A percentile compares a stretch with the other conserved stretches of the same genome.
Evolutionary conservation across 2,329 filamentous ascomycete species (phyloP).

Genomic region (Ophiostoma sp.): DNA sequence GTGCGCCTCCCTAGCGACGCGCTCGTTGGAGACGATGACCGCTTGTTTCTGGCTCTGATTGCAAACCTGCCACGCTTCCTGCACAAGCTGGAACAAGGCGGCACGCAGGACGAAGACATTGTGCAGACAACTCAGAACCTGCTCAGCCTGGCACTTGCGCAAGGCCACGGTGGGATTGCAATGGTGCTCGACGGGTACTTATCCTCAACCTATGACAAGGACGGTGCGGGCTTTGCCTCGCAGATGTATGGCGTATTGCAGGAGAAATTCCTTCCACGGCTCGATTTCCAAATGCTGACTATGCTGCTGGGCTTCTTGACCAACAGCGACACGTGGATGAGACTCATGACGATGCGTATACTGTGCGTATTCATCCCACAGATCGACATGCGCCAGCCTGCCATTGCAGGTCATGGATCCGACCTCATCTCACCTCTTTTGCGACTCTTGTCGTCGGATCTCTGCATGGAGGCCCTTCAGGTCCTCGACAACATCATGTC

Average conservation of each 20-base stretch:
- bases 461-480: conserved; percentile 84
- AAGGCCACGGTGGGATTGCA: conserved; percentile 63
- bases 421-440: conserved; percentile 92
- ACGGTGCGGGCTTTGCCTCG: conserved; percentile 65
- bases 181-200: conserved; percentile 66
- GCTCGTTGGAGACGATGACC: conserved; percentile 74
- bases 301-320: conserved; percentile 89
- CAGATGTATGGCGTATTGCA: conserved; percentile 70
- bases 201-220: conserved; percentile 58
- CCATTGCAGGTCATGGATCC: conserved; percentile 84
- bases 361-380: conserved; percentile 79
- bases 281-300: conserved; percentile 79
- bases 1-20: conserved; percentile 72
- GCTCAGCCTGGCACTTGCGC: conserved; percentile 64
- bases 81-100: conserved; percentile 63
- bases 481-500: conserved; percentile 94
- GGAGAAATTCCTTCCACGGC: conserved; percentile 69
- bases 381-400: conserved; percentile 86
- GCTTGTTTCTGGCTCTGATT: conserved; percentile 78
- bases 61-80: conserved; percentile 89
- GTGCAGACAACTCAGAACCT: conserved; percentile 64
- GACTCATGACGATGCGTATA: conserved; percentile 86
- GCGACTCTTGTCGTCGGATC: conserved; percentile 83
- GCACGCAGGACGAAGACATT: conserved; percentile 47
- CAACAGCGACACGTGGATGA: conserved; percentile 84